These are phyloP conservation scores for Cyberlindnera mycetangii DNA, from an alignment of 805 yeast species.

Conservation along the genomic window DNA sequence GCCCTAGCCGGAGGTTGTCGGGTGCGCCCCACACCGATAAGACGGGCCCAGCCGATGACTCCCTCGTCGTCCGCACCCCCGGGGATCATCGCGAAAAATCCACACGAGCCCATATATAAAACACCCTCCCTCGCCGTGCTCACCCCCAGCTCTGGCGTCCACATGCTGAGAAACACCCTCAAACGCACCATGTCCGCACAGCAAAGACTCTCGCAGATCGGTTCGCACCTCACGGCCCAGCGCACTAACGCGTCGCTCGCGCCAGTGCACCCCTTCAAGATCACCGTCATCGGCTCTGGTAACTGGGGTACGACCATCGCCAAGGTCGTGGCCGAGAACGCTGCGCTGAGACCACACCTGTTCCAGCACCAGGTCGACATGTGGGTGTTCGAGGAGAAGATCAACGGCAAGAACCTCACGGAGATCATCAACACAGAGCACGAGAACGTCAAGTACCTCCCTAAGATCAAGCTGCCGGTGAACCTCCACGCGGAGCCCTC, in stretches of 20 bases:
- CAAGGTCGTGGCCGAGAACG: constrained; percentile 88
- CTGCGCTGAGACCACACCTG: constrained; percentile 64
- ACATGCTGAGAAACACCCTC: neutral
- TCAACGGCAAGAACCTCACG: constrained; percentile 70
- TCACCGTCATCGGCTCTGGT: constrained; percentile 90
- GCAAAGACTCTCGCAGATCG: constrained; percentile 25
- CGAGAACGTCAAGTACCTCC: constrained; percentile 92
- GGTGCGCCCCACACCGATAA: constrained; percentile 1
- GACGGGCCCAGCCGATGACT: neutral
- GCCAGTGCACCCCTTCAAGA: constrained; percentile 42
- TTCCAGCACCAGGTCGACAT: constrained; percentile 76
- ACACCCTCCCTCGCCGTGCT: neutral
- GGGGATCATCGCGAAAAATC: constrained; percentile 1
- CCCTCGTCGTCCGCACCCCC: neutral
- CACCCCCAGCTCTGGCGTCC: neutral
- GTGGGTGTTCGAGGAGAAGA: constrained; percentile 94
- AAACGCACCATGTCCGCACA: constrained; percentile 19
- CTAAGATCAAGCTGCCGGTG: constrained; percentile 81
- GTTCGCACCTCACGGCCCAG: constrained; percentile 20
- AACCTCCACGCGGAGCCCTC: constrained; percentile 89
- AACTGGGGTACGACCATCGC: constrained; percentile 99
- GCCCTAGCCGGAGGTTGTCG: constrained; percentile 1
- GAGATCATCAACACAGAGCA: constrained; percentile 87
- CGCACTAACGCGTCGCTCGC: constrained; percentile 20
- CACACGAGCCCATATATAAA: neutral